phyloP scores from a whole-genome alignment of 768 basidiomycete species.

The Boletus coccyginus region DNA sequence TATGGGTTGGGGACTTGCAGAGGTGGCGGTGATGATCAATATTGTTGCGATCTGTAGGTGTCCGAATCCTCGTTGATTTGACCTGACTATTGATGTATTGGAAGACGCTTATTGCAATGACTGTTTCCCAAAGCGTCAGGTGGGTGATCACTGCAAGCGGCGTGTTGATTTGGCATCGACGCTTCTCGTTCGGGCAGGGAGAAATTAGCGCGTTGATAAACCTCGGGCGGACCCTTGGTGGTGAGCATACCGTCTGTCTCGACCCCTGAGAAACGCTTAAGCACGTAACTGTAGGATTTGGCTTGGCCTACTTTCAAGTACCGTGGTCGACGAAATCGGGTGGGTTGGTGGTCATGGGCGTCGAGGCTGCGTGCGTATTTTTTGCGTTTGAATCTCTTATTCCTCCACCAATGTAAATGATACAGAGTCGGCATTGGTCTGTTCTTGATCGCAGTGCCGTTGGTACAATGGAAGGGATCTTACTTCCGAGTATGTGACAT shows the following conservation, averaged over 20 bases:
- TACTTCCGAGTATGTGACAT: slow-evolving; percentile 32
- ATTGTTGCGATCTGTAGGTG: slow-evolving; percentile 40
- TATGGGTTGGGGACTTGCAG: slow-evolving; percentile 45
- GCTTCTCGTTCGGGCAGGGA: slow-evolving; percentile 22
- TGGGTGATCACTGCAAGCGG: background rate
- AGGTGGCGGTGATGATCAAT: slow-evolving; percentile 35
- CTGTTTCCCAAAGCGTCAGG: slow-evolving; percentile 35
- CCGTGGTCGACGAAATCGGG: slow-evolving; percentile 38
- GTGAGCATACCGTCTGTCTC: slow-evolving; percentile 12
- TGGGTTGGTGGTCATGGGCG: slow-evolving; percentile 34
- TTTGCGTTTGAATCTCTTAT: background rate
- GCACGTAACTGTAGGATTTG: slow-evolving; percentile 24
- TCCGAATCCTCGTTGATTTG: background rate
- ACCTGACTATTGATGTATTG: background rate
- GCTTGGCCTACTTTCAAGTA: slow-evolving; percentile 41
- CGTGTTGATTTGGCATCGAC: background rate
- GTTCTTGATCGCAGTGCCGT: slow-evolving; percentile 37
- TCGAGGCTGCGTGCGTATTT: slow-evolving; percentile 36
- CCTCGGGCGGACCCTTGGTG: slow-evolving; percentile 34
- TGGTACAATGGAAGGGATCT: slow-evolving; percentile 35
- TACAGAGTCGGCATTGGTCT: slow-evolving; percentile 32
- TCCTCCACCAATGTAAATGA: background rate
- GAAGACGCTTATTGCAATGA: slow-evolving; percentile 40
- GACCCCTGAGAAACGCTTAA: background rate
- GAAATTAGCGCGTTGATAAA: slow-evolving; percentile 46